phyloP scores from a whole-genome alignment of 306 rosid genomes.

The Dicorynia guianensis region DNA sequence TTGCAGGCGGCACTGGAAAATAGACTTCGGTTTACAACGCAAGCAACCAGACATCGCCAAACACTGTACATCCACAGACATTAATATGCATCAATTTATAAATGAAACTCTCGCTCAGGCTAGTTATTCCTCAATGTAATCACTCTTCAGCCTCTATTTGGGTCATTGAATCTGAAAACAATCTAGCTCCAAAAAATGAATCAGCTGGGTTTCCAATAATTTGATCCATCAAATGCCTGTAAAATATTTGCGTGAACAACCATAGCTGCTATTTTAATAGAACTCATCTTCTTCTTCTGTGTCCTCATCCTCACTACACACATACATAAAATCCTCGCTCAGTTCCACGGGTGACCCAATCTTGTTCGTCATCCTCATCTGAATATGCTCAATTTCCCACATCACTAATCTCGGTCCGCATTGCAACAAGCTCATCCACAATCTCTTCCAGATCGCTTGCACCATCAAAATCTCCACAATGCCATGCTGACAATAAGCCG shows the following conservation, averaged over 20 bases:
- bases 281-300: conserved; percentile 50
- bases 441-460: conserved; percentile 51
- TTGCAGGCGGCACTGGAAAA: conserved; percentile 27
- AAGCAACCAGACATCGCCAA: conserved; percentile 7
- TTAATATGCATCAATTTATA: background rate
- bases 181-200: conserved; percentile 27
- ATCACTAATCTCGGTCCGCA: conserved; percentile 48
- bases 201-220: conserved; percentile 3
- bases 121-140: conserved; percentile 13
- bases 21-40: background rate
- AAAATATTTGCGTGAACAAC: background rate
- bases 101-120: conserved; percentile 10
- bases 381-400: conserved; percentile 52
- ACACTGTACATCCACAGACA: background rate
- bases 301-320: conserved; percentile 51
- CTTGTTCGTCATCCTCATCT: conserved; percentile 57
- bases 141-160: background rate
- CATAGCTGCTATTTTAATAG: conserved; percentile 43
- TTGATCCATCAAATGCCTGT: background rate
- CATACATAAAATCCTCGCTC: conserved; percentile 35
- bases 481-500: conserved; percentile 45
- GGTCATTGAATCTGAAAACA: conserved; percentile 2
- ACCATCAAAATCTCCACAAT: conserved; percentile 27
- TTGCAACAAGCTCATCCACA: conserved; percentile 57
- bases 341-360: conserved; percentile 41